Evolutionary conservation across 2,329 filamentous ascomycete species (phyloP).

Genomic region (Huntiella savannae): DNA sequence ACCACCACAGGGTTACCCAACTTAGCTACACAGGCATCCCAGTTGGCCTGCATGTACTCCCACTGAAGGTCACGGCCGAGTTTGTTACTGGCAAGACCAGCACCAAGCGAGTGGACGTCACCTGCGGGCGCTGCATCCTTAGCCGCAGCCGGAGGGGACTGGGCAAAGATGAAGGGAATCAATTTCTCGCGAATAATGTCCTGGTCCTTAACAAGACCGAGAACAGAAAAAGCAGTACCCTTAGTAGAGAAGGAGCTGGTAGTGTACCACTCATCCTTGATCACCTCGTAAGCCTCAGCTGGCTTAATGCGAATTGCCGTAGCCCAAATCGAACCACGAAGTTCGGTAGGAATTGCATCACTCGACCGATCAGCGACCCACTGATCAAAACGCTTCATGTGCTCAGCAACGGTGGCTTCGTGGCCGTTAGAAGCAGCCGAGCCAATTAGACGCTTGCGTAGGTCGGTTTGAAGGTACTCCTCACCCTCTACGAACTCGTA

Average conservation of each 20-base stretch:
- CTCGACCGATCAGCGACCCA: slow-evolving; percentile 52
- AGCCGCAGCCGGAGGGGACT: slow-evolving; percentile 28
- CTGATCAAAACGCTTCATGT: slow-evolving; percentile 59
- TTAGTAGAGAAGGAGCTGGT: slow-evolving; percentile 81
- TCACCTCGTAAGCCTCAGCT: slow-evolving; percentile 45
- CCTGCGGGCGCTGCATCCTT: slow-evolving; percentile 55
- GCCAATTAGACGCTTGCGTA: slow-evolving; percentile 63
- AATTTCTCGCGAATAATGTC: slow-evolving; percentile 47
- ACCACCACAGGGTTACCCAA: slow-evolving; percentile 72
- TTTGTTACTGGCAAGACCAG: slow-evolving; percentile 52
- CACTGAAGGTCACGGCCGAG: slow-evolving; percentile 58
- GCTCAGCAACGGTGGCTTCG: slow-evolving; percentile 53
- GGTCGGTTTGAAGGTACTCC: slow-evolving; percentile 62
- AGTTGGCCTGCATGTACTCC: slow-evolving; percentile 72
- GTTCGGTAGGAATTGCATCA: slow-evolving; percentile 58
- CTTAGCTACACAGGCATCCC: slow-evolving; percentile 51
- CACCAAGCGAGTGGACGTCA: slow-evolving; percentile 72
- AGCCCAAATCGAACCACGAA: slow-evolving; percentile 64
- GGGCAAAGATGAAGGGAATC: slow-evolving; percentile 62
- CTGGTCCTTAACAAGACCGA: slow-evolving; percentile 53
- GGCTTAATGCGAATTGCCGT: slow-evolving; percentile 55
- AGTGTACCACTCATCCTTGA: slow-evolving; percentile 70
- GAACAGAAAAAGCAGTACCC: slow-evolving; percentile 59
- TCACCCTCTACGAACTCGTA: slow-evolving; percentile 69
- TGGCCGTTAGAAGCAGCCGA: slow-evolving; percentile 62